Evolutionary conservation across 345 rosid genomes (phyloP), one percentile per base, ranked within the genome.

Genomic region (Ceriops zippeliana): DNA sequence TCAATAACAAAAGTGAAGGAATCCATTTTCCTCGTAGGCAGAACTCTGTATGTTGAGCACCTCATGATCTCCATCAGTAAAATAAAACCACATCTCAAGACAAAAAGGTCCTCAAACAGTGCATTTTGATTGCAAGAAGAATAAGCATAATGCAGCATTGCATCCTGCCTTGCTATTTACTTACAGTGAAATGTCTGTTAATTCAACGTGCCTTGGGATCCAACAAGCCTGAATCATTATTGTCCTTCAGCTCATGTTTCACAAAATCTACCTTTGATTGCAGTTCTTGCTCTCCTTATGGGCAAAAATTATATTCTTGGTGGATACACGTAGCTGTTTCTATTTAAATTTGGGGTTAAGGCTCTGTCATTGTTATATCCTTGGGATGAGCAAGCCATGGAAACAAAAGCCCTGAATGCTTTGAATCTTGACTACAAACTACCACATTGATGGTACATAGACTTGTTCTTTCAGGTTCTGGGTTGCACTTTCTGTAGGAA

Each of bases 361-460:
- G 47, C 47, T 38, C 13, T 38, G 47, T 10, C 11, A 16, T 37
- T 37, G 46, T 38, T 38, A 10, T 38, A 42, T 42, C 49, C 49
- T 42, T 42, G 49, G 49, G 19, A 42, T 42, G 5, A 3, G n/a
- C 21, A 42, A n/a, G 27, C 9, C 5, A 28, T 11, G 5, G 57
- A 16, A 47, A 24, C 47, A 7, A 28, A 21, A 20, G 21, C 11
- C n/a, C 20, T 26, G 7, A 69, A 65, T 63, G 53, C 34, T 53
- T 31, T 58, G 30, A 56, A 66, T 63, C 37, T 56, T 58, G 63
- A 34, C 16, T 54, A 16, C 61, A 49, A 66, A 58, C 79, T 88
- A 91, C 96, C 97, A 93, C 97, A 93, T 87, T 57, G 98, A 85
- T 66, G 98, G 97, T 66, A 89, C 90, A 73, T 91, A 93, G 58